A percentile compares a stretch with the other conserved stretches of the same genome.
phyloP scores from a whole-genome alignment of 2,329 filamentous ascomycete species.

The Epichloe uncinata region DNA sequence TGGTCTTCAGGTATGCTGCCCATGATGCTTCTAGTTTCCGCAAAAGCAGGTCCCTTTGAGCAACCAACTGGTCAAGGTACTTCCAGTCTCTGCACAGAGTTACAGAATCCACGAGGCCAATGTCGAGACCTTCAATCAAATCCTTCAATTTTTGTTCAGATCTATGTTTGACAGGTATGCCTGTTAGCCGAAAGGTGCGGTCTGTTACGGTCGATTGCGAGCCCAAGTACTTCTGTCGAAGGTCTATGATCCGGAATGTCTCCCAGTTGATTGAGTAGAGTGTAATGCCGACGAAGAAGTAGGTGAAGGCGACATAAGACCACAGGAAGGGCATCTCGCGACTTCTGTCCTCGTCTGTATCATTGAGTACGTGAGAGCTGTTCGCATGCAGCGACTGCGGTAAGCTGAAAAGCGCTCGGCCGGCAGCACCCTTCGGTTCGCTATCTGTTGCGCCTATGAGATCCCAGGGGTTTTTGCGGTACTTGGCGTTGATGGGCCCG shows the following conservation, averaged over 20 bases:
- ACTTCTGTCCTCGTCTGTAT: slow-evolving; percentile 20
- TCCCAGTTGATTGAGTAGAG: slow-evolving; percentile 73
- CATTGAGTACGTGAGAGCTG: slow-evolving; percentile 13
- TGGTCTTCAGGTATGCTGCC: slow-evolving; percentile 46
- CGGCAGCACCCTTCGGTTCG: background rate
- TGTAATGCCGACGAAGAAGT: slow-evolving; percentile 74
- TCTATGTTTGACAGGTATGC: slow-evolving; percentile 67
- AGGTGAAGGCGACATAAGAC: slow-evolving; percentile 91
- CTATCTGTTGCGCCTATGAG: background rate
- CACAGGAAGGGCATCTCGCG: slow-evolving; percentile 51
- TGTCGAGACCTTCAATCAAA: slow-evolving; percentile 74
- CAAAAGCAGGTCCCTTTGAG: slow-evolving; percentile 49
- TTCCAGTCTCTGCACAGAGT: slow-evolving; percentile 81
- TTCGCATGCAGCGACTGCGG: slow-evolving; percentile 5
- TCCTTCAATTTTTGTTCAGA: slow-evolving; percentile 74
- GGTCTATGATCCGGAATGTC: slow-evolving; percentile 72
- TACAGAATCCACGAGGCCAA: slow-evolving; percentile 82
- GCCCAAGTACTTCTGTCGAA: slow-evolving; percentile 82
- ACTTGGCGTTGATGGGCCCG: slow-evolving; percentile 71
- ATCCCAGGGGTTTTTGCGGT: slow-evolving; percentile 14
- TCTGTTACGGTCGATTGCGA: slow-evolving; percentile 93
- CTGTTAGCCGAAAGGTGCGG: slow-evolving; percentile 80
- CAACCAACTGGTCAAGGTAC: slow-evolving; percentile 62
- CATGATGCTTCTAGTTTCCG: slow-evolving; percentile 71
- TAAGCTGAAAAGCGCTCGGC: slow-evolving; percentile 1